Base-by-base conservation (phyloP, 495 filamentous ascomycete genomes). In the Filosporella fistucella region DNA sequence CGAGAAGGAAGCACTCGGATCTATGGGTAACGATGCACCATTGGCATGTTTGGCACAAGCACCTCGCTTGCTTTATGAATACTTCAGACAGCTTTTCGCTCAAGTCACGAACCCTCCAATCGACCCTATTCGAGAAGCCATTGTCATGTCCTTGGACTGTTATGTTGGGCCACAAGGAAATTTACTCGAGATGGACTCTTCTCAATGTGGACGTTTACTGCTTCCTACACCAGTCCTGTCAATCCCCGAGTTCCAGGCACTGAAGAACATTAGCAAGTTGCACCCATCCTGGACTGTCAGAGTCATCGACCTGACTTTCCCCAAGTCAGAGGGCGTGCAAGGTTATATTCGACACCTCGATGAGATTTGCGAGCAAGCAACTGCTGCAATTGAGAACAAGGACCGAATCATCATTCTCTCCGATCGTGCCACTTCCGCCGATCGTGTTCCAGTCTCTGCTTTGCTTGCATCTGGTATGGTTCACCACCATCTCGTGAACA, bases 21-120 rank as follows among this genome's bases (percentile, higher is more conserved):
- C 93, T 45, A 99, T 99, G 93, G 93, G 93, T 56, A 99, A 99
- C 64, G 93, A 99, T 74, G 89, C 89, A 30, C 93, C 93, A 13
- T 70, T 99, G 55, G 93, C 93, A 22, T 96, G 91, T 65, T 77
- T 99, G 54, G 85, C 93, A 23, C 77, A 83, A 39, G 86, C 93
- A 45, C 91, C 93, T 45, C 89, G 91, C 57, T 74, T 97, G 45
- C 80, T 97, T 32, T 95, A 88, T 63, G 93, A 99, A 65, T 99
- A 99, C 68, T 99, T 97, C 84, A 84, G 94, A 24, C 89, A 99
- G 71, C 84, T 99, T 24, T 99, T 99, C 63, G 93, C 93, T 8
- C 93, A 99, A 72, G 93, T 99, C 65, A 99, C 93, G 28, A 99
- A 99, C 63, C 93, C 93, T 47, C 93, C 93, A 6, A 99, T 99